Evolutionary conservation across 805 yeast species (phyloP).

Genomic region (Pichia membranifaciens): DNA sequence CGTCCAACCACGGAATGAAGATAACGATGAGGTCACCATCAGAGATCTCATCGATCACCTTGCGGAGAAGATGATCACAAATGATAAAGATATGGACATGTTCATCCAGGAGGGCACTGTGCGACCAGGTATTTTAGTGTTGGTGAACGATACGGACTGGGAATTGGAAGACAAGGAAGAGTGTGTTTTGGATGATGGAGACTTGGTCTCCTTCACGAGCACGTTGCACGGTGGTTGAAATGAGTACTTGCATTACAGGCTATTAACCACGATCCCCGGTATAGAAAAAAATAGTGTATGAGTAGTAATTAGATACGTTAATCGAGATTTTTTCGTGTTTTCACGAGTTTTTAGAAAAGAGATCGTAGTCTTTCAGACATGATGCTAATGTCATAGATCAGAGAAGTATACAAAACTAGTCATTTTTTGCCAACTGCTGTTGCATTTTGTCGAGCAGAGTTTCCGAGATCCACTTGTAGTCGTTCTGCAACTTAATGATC

Average conservation of each 20-base stretch:
- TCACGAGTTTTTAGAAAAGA: too few species aligned
- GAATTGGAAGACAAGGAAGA: conserved; percentile 86
- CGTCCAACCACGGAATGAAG: conserved; percentile 18
- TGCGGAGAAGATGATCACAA: conserved; percentile 47
- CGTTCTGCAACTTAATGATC: conserved; percentile 67
- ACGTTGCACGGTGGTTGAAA: conserved; percentile 88
- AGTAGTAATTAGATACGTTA: too few species aligned
- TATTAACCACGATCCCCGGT: too few species aligned
- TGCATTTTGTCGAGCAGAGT: conserved; percentile 42
- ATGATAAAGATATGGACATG: conserved; percentile 60
- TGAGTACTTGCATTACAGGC: not conserved
- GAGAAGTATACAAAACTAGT: not conserved
- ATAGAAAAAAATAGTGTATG: too few species aligned
- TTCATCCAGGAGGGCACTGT: conserved; percentile 78
- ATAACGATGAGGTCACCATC: conserved; percentile 26
- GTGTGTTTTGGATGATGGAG: conserved; percentile 70
- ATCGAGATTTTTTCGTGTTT: too few species aligned
- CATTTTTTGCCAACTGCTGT: conserved; percentile 27
- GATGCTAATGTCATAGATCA: too few species aligned
- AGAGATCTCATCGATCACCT: conserved; percentile 54
- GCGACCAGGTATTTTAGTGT: conserved; percentile 87
- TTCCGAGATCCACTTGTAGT: conserved; percentile 44
- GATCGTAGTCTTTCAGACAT: too few species aligned
- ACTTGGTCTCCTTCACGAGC: conserved; percentile 79
- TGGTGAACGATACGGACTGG: conserved; percentile 95